phyloP scores from a whole-genome alignment of 345 rosid species.

The Abelmoschus esculentus region DNA sequence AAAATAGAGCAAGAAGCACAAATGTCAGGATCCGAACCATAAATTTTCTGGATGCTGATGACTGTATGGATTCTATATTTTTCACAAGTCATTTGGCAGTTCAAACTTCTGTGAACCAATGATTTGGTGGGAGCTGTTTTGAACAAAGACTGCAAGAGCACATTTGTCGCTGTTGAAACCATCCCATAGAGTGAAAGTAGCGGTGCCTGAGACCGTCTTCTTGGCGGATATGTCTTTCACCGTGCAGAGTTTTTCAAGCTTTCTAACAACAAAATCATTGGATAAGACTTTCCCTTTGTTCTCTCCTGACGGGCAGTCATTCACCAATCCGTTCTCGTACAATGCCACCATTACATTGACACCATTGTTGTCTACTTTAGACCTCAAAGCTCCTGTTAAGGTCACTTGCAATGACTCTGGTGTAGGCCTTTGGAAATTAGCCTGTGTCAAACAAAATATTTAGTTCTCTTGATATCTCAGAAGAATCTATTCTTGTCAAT shows the following conservation, averaged over 20 bases:
- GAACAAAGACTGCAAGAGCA: conserved; percentile 57
- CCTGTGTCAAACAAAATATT: background rate
- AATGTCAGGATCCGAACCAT: background rate
- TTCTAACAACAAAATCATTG: conserved; percentile 70
- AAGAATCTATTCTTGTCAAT: background rate
- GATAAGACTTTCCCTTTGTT: conserved; percentile 50
- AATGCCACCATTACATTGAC: conserved; percentile 3
- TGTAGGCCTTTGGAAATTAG: conserved; percentile 5
- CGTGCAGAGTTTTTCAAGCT: conserved; percentile 63
- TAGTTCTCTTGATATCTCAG: background rate
- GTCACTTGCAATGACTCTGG: background rate
- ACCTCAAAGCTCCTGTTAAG: conserved; percentile 7
- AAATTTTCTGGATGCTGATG: background rate
- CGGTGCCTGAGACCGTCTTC: conserved; percentile 58
- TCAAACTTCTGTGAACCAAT: conserved; percentile 61
- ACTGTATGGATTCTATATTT: background rate
- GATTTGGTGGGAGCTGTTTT: conserved; percentile 56
- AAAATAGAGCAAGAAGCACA: background rate
- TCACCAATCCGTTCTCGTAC: background rate
- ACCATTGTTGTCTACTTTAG: background rate
- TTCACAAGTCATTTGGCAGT: conserved; percentile 53
- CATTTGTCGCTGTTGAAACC: conserved; percentile 63
- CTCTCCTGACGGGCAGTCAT: background rate
- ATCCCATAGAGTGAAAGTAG: conserved; percentile 60
- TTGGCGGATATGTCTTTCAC: conserved; percentile 51